phyloP scores from a whole-genome alignment of 179 eudicot genomes.

The Sideroxylon spinosum region DNA sequence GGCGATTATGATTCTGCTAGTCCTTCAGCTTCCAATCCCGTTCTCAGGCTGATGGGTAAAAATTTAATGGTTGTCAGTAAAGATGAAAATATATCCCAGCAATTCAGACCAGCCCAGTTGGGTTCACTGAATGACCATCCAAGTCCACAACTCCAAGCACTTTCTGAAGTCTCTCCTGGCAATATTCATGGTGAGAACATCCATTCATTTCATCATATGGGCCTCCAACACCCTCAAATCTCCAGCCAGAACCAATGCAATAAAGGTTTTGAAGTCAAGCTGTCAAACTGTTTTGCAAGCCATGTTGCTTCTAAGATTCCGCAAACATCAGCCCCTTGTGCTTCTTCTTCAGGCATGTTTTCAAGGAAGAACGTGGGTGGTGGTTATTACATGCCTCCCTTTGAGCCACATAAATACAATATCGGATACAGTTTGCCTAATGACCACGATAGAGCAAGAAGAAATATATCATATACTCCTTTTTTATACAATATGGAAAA shows the following conservation, averaged over 20 bases:
- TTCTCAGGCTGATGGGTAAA: constrained; percentile 89
- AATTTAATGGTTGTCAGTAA: constrained; percentile 67
- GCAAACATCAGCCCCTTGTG: constrained; percentile 5
- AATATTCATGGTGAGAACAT: constrained; percentile 11
- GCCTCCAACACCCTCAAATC: constrained; percentile 12
- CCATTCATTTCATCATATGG: constrained; percentile 12
- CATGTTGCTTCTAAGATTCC: constrained; percentile 12
- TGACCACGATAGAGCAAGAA: constrained; percentile 15
- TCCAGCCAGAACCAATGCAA: constrained; percentile 6
- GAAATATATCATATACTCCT: constrained; percentile 5
- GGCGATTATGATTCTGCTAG: constrained; percentile 36
- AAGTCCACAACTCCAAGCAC: constrained; percentile 1
- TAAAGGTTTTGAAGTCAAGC: constrained; percentile 5
- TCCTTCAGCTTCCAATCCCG: constrained; percentile 48
- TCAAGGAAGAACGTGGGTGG: constrained; percentile 13
- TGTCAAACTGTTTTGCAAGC: constrained; percentile 15
- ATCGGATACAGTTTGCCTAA: constrained; percentile 12
- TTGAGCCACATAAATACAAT: constrained; percentile 15
- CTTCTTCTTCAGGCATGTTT: constrained; percentile 18
- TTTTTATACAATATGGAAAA: constrained; percentile 15
- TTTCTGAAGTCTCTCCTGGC: constrained; percentile 11
- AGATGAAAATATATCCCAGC: constrained; percentile 32
- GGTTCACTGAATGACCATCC: constrained; percentile 8
- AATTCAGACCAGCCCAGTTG: constrained; percentile 11
- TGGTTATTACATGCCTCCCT: constrained; percentile 12